Conservation (phyloP, 208 protist species). For the Trypanosomatidae sp. region DNA sequence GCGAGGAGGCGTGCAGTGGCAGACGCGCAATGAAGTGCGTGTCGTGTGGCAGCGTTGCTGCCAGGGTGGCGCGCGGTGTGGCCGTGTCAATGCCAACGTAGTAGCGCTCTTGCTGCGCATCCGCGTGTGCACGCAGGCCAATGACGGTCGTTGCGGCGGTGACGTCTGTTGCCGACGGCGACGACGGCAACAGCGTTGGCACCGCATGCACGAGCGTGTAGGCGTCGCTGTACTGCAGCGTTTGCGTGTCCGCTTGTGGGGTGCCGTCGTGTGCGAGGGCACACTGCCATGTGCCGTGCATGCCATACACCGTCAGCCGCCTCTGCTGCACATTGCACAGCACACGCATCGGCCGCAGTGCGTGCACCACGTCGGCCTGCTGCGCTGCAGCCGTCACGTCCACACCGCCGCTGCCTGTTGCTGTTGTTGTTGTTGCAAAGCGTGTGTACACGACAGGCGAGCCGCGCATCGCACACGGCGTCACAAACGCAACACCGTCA, state of each 20-base stretch:
- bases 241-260: background rate
- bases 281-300: background rate
- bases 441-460: background rate
- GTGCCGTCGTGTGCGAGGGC: background rate
- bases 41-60: constrained; percentile 24
- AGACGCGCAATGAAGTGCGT: constrained; percentile 19
- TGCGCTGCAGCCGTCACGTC: constrained; percentile 10
- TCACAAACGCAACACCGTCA: constrained; percentile 33
- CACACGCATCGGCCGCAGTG: constrained; percentile 1
- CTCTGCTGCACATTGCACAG: background rate
- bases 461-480: constrained; percentile 7
- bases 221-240: background rate
- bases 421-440: background rate
- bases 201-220: background rate
- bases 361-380: constrained; percentile 8
- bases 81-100: background rate
- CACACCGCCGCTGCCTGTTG: too few relatives aligned
- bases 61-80: constrained; percentile 1
- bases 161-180: background rate
- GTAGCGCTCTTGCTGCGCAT: background rate
- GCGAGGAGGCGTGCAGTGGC: background rate
- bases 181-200: background rate
- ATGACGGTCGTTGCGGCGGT: background rate
- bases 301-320: constrained; percentile 1
- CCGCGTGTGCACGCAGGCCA: background rate